phyloP scores from a whole-genome alignment of 768 basidiomycete genomes.

The Cystobasidium tubakii region DNA sequence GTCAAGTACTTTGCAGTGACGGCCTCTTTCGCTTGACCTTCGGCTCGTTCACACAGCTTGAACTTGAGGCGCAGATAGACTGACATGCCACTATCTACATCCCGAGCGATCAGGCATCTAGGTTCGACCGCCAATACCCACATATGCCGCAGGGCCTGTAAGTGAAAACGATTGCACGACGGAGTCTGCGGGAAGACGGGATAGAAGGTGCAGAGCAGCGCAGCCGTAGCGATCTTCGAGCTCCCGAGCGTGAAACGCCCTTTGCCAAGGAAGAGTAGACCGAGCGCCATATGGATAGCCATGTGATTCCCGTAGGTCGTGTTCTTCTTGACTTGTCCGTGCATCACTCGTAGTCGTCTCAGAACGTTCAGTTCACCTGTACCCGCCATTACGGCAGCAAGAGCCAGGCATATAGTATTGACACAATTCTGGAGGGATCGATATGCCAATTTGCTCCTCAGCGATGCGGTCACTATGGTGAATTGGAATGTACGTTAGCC shows the following conservation, averaged over 20 bases:
- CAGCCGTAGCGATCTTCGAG: slow-evolving; percentile 83
- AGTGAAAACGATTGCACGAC: slow-evolving; percentile 79
- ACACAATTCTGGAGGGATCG: slow-evolving; percentile 79
- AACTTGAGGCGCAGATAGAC: slow-evolving; percentile 91
- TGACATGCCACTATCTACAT: slow-evolving; percentile 82
- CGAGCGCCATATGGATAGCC: slow-evolving; percentile 81
- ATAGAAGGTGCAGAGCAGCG: slow-evolving; percentile 83
- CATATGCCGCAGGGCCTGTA: slow-evolving; percentile 87
- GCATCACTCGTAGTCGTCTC: slow-evolving; percentile 76
- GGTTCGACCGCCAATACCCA: slow-evolving; percentile 97
- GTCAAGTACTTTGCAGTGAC: slow-evolving; percentile 70
- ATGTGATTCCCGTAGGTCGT: slow-evolving; percentile 73
- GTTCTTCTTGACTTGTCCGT: slow-evolving; percentile 67
- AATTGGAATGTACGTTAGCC: not conserved
- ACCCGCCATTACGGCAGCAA: slow-evolving; percentile 94
- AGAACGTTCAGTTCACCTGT: slow-evolving; percentile 89
- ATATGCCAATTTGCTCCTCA: slow-evolving; percentile 81
- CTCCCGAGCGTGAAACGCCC: slow-evolving; percentile 87
- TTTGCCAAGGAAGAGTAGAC: slow-evolving; percentile 84
- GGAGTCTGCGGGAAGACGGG: slow-evolving; percentile 74
- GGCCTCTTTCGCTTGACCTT: slow-evolving; percentile 39
- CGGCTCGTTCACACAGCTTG: slow-evolving; percentile 63
- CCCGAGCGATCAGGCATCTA: slow-evolving; percentile 79
- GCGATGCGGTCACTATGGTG: slow-evolving; percentile 61
- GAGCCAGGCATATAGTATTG: slow-evolving; percentile 74